Evolutionary conservation across 1,139 yeast genomes (phyloP).

Genomic region (Suhomyces chickasaworum): DNA sequence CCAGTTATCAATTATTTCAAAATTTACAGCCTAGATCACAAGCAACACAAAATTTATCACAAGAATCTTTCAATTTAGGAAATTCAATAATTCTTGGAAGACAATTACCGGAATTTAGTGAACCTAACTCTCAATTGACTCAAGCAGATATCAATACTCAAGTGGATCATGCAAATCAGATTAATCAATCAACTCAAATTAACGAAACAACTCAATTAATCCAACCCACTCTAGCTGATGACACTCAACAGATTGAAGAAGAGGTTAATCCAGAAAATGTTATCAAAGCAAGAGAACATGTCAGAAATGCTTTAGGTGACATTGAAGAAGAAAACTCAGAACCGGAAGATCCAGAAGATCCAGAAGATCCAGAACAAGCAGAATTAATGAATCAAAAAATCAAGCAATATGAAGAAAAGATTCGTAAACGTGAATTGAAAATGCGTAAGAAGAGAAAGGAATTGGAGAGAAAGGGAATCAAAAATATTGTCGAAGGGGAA

Average conservation of each 20-base stretch:
- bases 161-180: slow-evolving; percentile 18
- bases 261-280: slow-evolving; percentile 32
- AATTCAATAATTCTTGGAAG: slow-evolving; percentile 11
- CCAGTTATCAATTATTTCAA: slow-evolving; percentile 27
- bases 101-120: slow-evolving; percentile 24
- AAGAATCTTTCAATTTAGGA: slow-evolving; percentile 11
- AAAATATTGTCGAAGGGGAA: slow-evolving; percentile 70
- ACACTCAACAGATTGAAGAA: slow-evolving; percentile 15
- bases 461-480: slow-evolving; percentile 53
- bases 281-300: slow-evolving; percentile 26
- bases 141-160: slow-evolving; percentile 13
- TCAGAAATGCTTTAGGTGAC: slow-evolving; percentile 15
- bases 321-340: slow-evolving; percentile 15
- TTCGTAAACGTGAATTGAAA: slow-evolving; percentile 41
- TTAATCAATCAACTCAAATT: background rate
- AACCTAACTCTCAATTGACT: slow-evolving; percentile 12
- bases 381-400: slow-evolving; percentile 35
- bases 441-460: slow-evolving; percentile 46
- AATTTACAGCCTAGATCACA: slow-evolving; percentile 32
- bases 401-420: slow-evolving; percentile 40
- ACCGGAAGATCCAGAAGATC: background rate
- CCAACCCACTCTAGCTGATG: slow-evolving; percentile 15
- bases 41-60: slow-evolving; percentile 11
- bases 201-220: slow-evolving; percentile 16
- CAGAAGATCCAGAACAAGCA: slow-evolving; percentile 25